A percentile compares a stretch with the other conserved stretches of the same genome.
Evolutionary conservation across 2,329 filamentous ascomycete genomes (phyloP).

Genomic region (Epichloe hybrida): DNA sequence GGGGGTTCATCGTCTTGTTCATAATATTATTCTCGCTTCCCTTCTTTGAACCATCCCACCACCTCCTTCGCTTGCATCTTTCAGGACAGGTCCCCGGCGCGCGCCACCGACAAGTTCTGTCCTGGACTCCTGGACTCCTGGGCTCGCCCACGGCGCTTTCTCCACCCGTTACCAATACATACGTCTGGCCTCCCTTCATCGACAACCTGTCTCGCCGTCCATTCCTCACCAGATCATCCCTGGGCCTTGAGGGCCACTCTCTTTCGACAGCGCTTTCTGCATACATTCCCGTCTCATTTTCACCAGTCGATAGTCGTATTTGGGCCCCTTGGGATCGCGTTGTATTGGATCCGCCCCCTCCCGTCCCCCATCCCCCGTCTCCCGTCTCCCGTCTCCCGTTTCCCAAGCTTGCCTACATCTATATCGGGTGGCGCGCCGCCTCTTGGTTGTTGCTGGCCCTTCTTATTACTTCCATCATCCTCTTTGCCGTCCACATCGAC

Average conservation of each 20-base stretch:
- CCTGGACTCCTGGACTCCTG: too few species aligned
- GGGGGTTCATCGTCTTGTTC: background rate
- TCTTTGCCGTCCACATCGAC: background rate
- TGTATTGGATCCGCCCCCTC: constrained; percentile 5
- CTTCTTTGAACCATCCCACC: background rate
- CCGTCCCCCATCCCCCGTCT: background rate
- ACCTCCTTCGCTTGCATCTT: too few species aligned
- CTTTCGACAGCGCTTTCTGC: constrained; percentile 6
- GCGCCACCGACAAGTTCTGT: too few species aligned
- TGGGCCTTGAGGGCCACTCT: constrained; percentile 13
- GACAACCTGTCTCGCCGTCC: constrained; percentile 21
- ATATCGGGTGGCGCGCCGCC: constrained; percentile 1
- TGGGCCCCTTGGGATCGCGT: constrained; percentile 3
- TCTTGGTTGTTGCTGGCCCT: background rate
- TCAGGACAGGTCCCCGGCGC: too few species aligned
- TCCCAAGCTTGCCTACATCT: constrained; percentile 4
- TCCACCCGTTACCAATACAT: background rate
- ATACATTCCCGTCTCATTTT: constrained; percentile 7
- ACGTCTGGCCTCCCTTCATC: constrained; percentile 5
- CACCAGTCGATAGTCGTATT: background rate
- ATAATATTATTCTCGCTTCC: background rate
- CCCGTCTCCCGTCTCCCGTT: background rate
- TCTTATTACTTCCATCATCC: background rate
- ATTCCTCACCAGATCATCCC: constrained; percentile 21
- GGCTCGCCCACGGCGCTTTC: background rate